These are phyloP conservation scores for Fusarium buxicola DNA, from an alignment of 2,329 filamentous ascomycete genomes.

Conservation along the genomic window DNA sequence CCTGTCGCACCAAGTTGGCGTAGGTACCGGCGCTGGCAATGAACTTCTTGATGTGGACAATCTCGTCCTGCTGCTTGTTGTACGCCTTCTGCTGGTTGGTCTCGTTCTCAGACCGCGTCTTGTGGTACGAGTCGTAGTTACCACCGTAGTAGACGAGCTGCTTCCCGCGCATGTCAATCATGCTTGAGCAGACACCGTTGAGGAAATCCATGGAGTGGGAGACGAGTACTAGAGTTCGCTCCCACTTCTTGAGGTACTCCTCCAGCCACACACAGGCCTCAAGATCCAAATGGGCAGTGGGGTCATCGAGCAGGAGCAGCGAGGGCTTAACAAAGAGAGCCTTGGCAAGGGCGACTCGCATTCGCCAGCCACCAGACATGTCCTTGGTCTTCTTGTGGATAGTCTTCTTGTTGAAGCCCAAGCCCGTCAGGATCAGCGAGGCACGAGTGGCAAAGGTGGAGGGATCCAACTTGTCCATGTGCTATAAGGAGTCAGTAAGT, in stretches of 20 bases:
- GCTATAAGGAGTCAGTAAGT: slow-evolving; percentile 62
- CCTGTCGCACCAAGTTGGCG: slow-evolving; percentile 98
- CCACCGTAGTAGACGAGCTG: slow-evolving; percentile 97
- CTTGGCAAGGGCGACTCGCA: slow-evolving; percentile 98
- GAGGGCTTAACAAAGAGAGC: slow-evolving; percentile 98
- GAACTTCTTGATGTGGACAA: slow-evolving; percentile 99
- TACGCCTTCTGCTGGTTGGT: slow-evolving; percentile 99
- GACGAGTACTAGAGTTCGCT: slow-evolving; percentile 93
- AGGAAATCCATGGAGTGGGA: slow-evolving; percentile 99
- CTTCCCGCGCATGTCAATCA: slow-evolving; percentile 97
- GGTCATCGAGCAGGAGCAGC: slow-evolving; percentile 94
- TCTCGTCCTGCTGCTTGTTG: slow-evolving; percentile 99
- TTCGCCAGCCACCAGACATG: slow-evolving; percentile 99
- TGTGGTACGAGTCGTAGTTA: slow-evolving; percentile 98
- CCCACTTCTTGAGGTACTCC: slow-evolving; percentile 99
- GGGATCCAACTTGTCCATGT: slow-evolving; percentile 98
- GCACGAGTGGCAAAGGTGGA: slow-evolving; percentile 96
- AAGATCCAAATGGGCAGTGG: slow-evolving; percentile 98
- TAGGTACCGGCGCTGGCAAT: slow-evolving; percentile 99
- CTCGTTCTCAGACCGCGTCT: slow-evolving; percentile 94
- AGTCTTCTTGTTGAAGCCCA: slow-evolving; percentile 98
- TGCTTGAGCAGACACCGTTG: slow-evolving; percentile 97
- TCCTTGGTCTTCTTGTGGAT: slow-evolving; percentile 99
- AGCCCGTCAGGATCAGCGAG: slow-evolving; percentile 96
- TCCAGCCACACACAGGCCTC: slow-evolving; percentile 99